Conservation (phyloP, 208 protist genomes). For the Blastocrithidia nonstop region DNA sequence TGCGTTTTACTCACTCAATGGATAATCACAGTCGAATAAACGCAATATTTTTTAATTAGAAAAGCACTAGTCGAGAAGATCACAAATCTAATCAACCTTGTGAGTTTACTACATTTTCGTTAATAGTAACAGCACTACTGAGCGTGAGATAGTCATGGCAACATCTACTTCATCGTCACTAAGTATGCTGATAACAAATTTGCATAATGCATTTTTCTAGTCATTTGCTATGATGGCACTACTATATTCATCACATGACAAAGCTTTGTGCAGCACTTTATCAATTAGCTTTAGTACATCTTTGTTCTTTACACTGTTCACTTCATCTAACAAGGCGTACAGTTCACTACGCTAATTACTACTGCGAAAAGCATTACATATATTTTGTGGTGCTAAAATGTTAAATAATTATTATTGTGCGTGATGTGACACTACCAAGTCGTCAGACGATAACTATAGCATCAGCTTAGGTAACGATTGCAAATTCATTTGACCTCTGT, state of each 20-base stretch:
- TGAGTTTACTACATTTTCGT: too few relatives aligned
- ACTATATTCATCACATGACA: conserved; percentile 3
- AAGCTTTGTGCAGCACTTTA: conserved; percentile 8
- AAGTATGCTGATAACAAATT: neutral
- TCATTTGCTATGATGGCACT: neutral
- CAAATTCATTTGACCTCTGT: too few relatives aligned
- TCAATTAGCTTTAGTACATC: conserved; percentile 37
- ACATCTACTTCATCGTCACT: neutral
- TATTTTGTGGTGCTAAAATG: too few relatives aligned
- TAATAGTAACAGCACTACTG: too few relatives aligned
- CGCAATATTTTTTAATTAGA: conserved; percentile 35
- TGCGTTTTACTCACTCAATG: conserved; percentile 22
- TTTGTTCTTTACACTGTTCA: conserved; percentile 14
- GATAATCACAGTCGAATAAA: conserved; percentile 49
- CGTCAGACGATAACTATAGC: too few relatives aligned
- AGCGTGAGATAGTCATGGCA: neutral
- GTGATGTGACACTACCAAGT: too few relatives aligned
- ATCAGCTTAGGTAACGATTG: too few relatives aligned
- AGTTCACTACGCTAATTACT: too few relatives aligned
- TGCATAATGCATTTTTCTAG: neutral
- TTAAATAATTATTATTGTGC: too few relatives aligned
- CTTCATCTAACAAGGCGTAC: conserved; percentile 18
- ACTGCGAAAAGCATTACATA: too few relatives aligned
- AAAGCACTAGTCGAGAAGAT: conserved; percentile 17
- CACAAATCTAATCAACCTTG: conserved; percentile 11